Percentiles rank a stretch among this genome's conserved stretches.
These are phyloP conservation scores for Hypomontagnella monticulosa DNA, from an alignment of 495 filamentous ascomycete species.

Conservation along the genomic window DNA sequence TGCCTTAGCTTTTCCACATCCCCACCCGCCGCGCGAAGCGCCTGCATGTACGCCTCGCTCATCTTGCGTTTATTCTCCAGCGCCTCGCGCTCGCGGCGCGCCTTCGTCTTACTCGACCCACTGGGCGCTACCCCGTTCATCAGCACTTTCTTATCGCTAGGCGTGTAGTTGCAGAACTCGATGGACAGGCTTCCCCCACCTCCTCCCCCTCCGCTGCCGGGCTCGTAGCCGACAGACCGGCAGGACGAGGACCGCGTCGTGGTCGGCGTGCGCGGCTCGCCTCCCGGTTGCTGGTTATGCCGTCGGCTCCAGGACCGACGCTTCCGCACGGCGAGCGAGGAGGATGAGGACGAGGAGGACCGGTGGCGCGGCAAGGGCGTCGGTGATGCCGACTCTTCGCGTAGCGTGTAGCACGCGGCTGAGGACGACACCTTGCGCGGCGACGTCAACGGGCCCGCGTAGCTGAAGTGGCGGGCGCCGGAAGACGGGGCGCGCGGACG, in stretches of 20 bases:
- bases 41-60: constrained; percentile 75
- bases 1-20: constrained; percentile 64
- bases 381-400: constrained; percentile 37
- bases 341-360: constrained; percentile 23
- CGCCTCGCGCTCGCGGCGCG: constrained; percentile 83
- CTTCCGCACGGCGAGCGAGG: constrained; percentile 41
- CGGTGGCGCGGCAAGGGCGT: constrained; percentile 30
- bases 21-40: constrained; percentile 80
- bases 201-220: constrained; percentile 11
- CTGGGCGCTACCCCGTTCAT: constrained; percentile 91
- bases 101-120: constrained; percentile 93
- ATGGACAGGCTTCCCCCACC: constrained; percentile 52
- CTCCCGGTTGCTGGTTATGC: not conserved
- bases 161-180: constrained; percentile 93
- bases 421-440: constrained; percentile 49
- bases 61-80: constrained; percentile 78
- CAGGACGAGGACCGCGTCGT: constrained; percentile 15
- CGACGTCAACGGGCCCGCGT: constrained; percentile 40
- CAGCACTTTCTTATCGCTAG: constrained; percentile 79
- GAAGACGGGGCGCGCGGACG: constrained; percentile 56
- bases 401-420: constrained; percentile 31
- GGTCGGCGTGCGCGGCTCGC: constrained; percentile 34
- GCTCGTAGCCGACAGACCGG: constrained; percentile 17
- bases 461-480: constrained; percentile 50
- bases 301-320: constrained; percentile 39